Conservation (phyloP, 306 rosid genomes). For the Geum urbanum region DNA sequence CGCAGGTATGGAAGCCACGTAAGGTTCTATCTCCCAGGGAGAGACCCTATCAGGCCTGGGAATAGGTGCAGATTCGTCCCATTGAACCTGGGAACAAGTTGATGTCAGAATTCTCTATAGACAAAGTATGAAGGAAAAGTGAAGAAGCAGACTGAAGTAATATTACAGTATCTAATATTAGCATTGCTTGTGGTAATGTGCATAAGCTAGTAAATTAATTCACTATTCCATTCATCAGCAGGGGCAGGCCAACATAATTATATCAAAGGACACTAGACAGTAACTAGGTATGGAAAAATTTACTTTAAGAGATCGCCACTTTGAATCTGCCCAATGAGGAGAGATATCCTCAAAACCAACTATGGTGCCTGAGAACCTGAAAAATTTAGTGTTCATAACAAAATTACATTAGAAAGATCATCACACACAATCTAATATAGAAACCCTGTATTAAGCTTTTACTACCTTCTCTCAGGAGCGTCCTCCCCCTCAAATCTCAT, state of each 20-base stretch:
- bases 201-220: not conserved
- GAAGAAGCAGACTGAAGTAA: not conserved
- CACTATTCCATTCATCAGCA: not conserved
- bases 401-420: constrained; percentile 20
- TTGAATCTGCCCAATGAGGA: constrained; percentile 65
- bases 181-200: not conserved
- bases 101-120: constrained; percentile 3
- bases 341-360: constrained; percentile 77
- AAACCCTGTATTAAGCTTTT: constrained; percentile 8
- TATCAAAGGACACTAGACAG: not conserved
- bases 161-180: not conserved
- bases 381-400: constrained; percentile 12
- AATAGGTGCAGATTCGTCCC: constrained; percentile 88
- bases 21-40: constrained; percentile 90
- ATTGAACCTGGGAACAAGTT: constrained; percentile 63
- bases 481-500: constrained; percentile 95
- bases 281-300: constrained; percentile 8
- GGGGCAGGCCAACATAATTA: not conserved
- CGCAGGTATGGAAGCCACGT: constrained; percentile 44
- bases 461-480: constrained; percentile 80
- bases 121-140: not conserved
- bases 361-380: constrained; percentile 87
- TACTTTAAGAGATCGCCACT: constrained; percentile 90
- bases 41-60: constrained; percentile 87
- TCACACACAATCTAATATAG: not conserved